Evolutionary conservation across 441 rosid genomes (phyloP), one percentile per base, ranked within the genome.

Genomic region (Brassica balearica): DNA sequence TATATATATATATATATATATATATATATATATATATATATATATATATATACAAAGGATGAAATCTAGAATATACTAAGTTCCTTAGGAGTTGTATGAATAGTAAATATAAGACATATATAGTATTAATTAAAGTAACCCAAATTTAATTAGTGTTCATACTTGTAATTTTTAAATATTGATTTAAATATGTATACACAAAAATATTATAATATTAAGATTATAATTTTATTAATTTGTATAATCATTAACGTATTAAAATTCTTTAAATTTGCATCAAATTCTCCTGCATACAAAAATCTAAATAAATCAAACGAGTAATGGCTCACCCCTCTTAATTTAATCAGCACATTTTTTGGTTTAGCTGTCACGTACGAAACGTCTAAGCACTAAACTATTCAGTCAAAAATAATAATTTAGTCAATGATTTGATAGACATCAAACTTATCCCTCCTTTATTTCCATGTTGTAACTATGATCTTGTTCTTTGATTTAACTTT

Each of bases 381-480:
- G 10, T 55, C 17, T 2, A 56, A 34, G 36, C 56, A 43, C 29
- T 25, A 25, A 63, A 73, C n/a, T 73, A 58, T 41, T 17, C n/a
- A 59, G 64, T 61, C 53, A 60, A 69, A 55, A 29, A 69, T 17
- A 76, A 48, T 43, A 46, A 48, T 19, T 32, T 34, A 69, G 32
- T 34, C 29, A 34, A 19, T 70, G 80, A 77, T 53, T 63, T 63
- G 80, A 77, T 51, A 36, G 75, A 63, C 27, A 27, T 48, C 7
- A 69, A 61, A 23, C 73, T 76, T 76, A 76, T 68, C 69, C 56
- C 34, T 76, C 60, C 20, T 75, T 32, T 58, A 11, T 38, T 25
- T 75, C 61, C 67, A 67, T 25, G 61, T 59, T 67, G 6, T 27
- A 68, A 6, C 66, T 71, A 67, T 38, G 72, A 60, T 61, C 67